Evolutionary conservation across 257 asterid species (phyloP).

Genomic region (Solanum chilense): DNA sequence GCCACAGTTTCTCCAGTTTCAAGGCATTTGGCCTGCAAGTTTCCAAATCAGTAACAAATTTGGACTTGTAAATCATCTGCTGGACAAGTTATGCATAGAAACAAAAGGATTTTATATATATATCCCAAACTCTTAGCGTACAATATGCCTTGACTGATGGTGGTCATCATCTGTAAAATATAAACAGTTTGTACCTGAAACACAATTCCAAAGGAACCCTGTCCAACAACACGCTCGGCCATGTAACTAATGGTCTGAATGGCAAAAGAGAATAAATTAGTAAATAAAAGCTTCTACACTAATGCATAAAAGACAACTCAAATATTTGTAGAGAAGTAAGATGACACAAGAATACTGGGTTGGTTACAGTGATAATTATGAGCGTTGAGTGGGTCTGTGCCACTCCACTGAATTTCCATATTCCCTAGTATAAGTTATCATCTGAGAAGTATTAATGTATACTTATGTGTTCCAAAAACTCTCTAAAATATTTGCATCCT

Average conservation of each 20-base stretch:
- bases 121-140: neutral
- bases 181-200: constrained; percentile 38
- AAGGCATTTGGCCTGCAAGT: constrained; percentile 13
- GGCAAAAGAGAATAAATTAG: neutral
- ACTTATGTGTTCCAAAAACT: neutral
- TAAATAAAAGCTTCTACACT: neutral
- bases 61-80: neutral
- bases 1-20: constrained; percentile 21
- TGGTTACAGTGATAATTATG: neutral
- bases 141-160: neutral
- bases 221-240: constrained; percentile 67
- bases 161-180: neutral
- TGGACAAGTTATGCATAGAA: neutral
- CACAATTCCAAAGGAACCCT: constrained; percentile 65
- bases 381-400: neutral
- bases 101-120: neutral
- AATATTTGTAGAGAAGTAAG: neutral
- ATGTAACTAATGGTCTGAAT: constrained; percentile 49
- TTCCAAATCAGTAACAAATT: neutral
- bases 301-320: neutral
- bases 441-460: neutral
- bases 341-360: neutral
- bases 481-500: neutral
- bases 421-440: neutral
- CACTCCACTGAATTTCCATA: neutral